Base-by-base conservation (phyloP, 768 basidiomycete genomes). In the Sarcodon sp. region DNA sequence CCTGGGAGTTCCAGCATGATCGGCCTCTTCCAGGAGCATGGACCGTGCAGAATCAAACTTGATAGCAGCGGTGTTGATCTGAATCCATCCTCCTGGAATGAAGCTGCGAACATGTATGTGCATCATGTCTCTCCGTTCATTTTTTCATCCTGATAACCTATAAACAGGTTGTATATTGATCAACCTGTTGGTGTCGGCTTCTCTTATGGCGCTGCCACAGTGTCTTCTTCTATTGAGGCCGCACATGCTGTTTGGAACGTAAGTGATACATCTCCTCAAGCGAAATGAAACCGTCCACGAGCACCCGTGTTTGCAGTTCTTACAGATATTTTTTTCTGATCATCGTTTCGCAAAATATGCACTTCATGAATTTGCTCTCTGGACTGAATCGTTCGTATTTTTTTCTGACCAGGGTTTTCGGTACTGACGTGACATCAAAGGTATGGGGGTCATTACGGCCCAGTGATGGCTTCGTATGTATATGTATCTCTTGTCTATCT, bases 1-100 rank as follows among this genome's bases (percentile, higher is more conserved):
- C 68, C 68, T 2, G 66, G 67, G 1, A 64, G 64, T 51, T 62
- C 62, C 16, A 64, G 63, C 1, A 55, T 57, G 9, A 85, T 88
- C 0, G 93, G 93, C 8, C 75, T 96, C 21, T 69, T 98, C 12
- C 88, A 93, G 55, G 93, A 98, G 60, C 80, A 94, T 21, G 94
- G 94, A 0, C 92, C 94, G 0, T 97, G 94, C 65, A 66, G 64
- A 31, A 71, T 97, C 51, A 65, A 73, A 11, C 66, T 88, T 39
- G 69, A 80, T 1, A 89, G 90, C 33, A 66, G 67, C 50, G 82
- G 80, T 65, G 80, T 79, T 12, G 80, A 77, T 1, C 57, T 59
- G 58, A 97, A 99, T 65, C 74, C 77, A 5, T 60, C 87, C 70
- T 83, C 83, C 54, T 99, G 94, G 94, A 99, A 82, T 56, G 71